Conservation (phyloP, 2,329 filamentous ascomycete genomes). For the Microdochium nivale region DNA sequence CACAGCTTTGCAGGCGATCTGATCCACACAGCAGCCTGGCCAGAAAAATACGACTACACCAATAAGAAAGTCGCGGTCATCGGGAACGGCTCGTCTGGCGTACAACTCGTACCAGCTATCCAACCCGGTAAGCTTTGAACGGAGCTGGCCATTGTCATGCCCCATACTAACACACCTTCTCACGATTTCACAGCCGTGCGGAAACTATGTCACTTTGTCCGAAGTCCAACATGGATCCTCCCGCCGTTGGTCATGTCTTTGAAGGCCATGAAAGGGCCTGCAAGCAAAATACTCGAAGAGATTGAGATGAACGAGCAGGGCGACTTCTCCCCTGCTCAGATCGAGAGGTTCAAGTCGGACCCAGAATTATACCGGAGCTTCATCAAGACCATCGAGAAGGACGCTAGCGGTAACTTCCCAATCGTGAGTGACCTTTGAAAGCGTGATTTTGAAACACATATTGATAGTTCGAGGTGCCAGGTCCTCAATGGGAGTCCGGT, state of each 20-base stretch:
- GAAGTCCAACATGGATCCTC: conserved; percentile 33
- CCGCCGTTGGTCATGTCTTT: conserved; percentile 27
- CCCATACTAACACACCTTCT: conserved; percentile 2
- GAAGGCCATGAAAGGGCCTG: conserved; percentile 26
- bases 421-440: conserved; percentile 21
- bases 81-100: conserved; percentile 45
- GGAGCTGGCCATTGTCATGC: neutral
- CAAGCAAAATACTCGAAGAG: conserved; percentile 24
- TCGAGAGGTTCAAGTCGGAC: conserved; percentile 36
- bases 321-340: conserved; percentile 32
- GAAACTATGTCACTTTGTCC: conserved; percentile 30
- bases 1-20: conserved; percentile 36
- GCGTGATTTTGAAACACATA: neutral
- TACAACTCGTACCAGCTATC: conserved; percentile 44
- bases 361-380: conserved; percentile 36
- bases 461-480: conserved; percentile 9
- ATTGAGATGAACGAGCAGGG: conserved; percentile 32
- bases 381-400: conserved; percentile 35
- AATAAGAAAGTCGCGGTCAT: conserved; percentile 47
- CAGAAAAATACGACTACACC: conserved; percentile 35
- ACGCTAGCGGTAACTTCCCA: conserved; percentile 33
- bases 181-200: conserved; percentile 22
- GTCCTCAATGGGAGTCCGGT: conserved; percentile 29
- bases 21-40: conserved; percentile 47
- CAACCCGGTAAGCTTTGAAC: conserved; percentile 24